Evolutionary conservation across 148 eudicot species (phyloP), one percentile per base, ranked within the genome.

Genomic region (Spergularia marina): DNA sequence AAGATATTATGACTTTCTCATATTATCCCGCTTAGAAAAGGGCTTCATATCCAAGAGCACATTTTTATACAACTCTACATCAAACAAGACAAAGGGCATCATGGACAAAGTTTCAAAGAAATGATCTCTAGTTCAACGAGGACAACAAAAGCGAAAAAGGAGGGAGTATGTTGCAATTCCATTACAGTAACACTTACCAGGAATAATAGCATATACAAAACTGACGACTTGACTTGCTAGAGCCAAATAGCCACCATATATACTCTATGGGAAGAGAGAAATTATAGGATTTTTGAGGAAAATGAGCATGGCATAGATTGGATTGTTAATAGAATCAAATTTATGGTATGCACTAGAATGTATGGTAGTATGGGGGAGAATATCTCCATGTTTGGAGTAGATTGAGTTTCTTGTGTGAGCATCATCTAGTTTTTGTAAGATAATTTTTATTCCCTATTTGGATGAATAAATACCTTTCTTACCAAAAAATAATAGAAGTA

Each of bases 161-260:
- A 25, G 49, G 36, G 36, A 30, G 3, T 30, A 3, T 30, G 47
- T 30, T 12, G 66, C 12, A 30, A 62, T 25, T 62, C 15, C 41
- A 39, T 56, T 6, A 34, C 11, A 36, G 57, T 20, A 82, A 71
- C 74, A 88, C 91, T 65, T 86, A 95, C 99, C 99, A 80, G 98
- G 97, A 74, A 92, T 92, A 74, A 95, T 87, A 25, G 88, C 91
- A 80, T 87, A 84, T 61, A 81, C 85, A 71, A 92, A 95, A 74
- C 99, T 91, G 85, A 95, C 85, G 36, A 92, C 98, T 83, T 95
- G 99, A 86, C 99, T 95, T 54, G 98, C 91, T 90, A 95, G 74
- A 12, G 98, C 99, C 86, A 95, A 85, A 85, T 95, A 23, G 25
- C 25, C 25, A 23, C 25, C 25, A 23, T 23, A 23, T 23, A 23